Conservation (phyloP, 2,329 filamentous ascomycete genomes). For the Phyllosticta citrichinensis region DNA sequence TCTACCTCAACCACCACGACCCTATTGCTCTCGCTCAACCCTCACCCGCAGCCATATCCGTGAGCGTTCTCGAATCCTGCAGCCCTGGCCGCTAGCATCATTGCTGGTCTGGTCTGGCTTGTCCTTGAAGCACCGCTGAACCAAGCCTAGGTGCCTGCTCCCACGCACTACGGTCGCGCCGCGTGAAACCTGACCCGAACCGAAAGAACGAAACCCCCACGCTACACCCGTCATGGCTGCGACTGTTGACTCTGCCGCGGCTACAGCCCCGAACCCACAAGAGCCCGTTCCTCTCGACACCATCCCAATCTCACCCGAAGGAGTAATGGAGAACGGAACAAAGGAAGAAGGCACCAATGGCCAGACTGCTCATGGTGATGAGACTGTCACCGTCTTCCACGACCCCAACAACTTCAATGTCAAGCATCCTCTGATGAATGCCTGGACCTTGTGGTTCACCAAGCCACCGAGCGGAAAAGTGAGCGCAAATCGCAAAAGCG, state of each 20-base stretch:
- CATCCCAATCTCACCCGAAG: conserved; percentile 45
- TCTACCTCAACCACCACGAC: conserved; percentile 1
- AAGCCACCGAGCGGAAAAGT: conserved; percentile 96
- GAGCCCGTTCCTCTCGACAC: conserved; percentile 45
- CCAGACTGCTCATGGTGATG: conserved; percentile 35
- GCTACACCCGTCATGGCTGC: conserved; percentile 1
- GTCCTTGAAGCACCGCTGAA: conserved; percentile 9
- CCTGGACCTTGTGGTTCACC: conserved; percentile 99
- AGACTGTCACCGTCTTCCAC: conserved; percentile 90
- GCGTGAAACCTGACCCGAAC: background rate
- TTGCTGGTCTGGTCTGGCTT: background rate
- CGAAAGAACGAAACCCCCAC: background rate
- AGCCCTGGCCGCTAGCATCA: background rate
- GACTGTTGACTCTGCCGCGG: background rate
- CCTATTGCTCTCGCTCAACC: background rate
- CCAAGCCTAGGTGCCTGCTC: conserved; percentile 2
- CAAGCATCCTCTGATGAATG: conserved; percentile 95
- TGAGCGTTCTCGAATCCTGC: conserved; percentile 5
- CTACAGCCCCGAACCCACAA: conserved; percentile 26
- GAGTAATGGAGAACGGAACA: conserved; percentile 33
- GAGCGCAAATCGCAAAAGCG: background rate
- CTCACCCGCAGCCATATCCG: background rate
- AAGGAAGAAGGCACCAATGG: conserved; percentile 28
- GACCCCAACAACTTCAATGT: conserved; percentile 99
- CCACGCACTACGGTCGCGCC: background rate